A percentile compares a stretch with the other conserved stretches of the same genome.
Conservation (phyloP, 73 alveolate species). For the Breviolum minutum region DNA sequence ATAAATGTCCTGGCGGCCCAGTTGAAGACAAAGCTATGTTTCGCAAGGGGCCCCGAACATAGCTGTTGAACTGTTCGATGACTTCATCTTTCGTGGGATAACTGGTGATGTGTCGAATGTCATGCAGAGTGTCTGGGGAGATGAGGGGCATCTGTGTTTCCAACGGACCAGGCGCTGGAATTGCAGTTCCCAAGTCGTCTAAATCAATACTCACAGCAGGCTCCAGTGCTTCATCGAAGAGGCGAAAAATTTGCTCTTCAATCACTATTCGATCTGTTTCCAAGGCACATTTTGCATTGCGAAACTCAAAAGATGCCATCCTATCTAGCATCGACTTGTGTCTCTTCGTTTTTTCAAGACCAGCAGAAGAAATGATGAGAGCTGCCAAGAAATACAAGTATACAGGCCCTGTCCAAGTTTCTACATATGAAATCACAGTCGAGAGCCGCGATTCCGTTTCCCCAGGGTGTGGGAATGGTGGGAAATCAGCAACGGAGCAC, state of each 20-base stretch:
- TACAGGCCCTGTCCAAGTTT: neutral
- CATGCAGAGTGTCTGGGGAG: neutral
- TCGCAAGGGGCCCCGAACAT: constrained; percentile 42
- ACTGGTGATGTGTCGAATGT: constrained; percentile 57
- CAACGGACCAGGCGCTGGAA: no score
- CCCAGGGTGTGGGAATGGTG: neutral
- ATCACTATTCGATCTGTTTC: constrained; percentile 23
- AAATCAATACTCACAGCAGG: constrained; percentile 12
- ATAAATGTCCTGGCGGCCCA: neutral
- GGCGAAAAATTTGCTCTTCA: constrained; percentile 12
- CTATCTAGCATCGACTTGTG: constrained; percentile 57
- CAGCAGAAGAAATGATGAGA: neutral
- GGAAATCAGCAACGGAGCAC: no score
- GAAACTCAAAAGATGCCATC: constrained; percentile 28
- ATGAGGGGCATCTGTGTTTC: neutral
- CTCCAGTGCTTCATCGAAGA: constrained; percentile 62
- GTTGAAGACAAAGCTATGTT: neutral
- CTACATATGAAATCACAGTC: no score
- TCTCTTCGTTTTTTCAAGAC: neutral
- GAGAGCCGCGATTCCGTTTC: neutral
- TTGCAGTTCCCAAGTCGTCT: neutral
- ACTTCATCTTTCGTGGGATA: constrained; percentile 43
- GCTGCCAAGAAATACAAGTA: neutral
- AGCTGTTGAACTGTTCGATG: neutral
- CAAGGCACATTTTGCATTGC: constrained; percentile 28